Evolutionary conservation across 2,329 filamentous ascomycete genomes (phyloP).

Genomic region (Xylariaceae sp.): DNA sequence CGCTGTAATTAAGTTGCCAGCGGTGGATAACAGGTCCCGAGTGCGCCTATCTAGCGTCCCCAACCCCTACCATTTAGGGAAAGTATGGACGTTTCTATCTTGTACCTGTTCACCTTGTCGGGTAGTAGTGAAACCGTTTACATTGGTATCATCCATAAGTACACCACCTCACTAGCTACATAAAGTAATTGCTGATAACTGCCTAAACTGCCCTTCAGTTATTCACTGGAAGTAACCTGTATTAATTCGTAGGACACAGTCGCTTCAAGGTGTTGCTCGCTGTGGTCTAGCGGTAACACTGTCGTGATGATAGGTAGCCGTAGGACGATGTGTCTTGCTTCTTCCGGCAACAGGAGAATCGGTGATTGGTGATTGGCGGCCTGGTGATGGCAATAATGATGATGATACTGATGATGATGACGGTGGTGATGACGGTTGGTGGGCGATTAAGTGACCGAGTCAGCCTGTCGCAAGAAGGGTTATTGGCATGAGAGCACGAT

Average conservation of each 20-base stretch:
- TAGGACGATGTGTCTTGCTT: background rate
- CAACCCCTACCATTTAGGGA: background rate
- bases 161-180: background rate
- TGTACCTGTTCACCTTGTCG: background rate
- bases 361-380: background rate
- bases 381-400: slow-evolving; percentile 1
- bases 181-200: background rate
- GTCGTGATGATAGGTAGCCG: background rate
- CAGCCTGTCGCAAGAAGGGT: slow-evolving; percentile 15
- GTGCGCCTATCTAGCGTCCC: too few species aligned
- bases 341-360: background rate
- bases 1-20: too few species aligned
- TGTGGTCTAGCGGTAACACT: background rate
- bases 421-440: background rate
- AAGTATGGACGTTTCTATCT: background rate
- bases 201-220: background rate
- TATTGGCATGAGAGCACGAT: slow-evolving; percentile 11
- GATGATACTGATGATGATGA: background rate
- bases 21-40: too few species aligned
- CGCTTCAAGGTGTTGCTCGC: background rate
- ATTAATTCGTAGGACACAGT: background rate
- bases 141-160: background rate
- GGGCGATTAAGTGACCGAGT: slow-evolving; percentile 13
- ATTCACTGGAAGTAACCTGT: background rate
- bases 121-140: background rate